phyloP scores from a whole-genome alignment of 768 basidiomycete genomes.

The Phanerodontia chrysosporium region DNA sequence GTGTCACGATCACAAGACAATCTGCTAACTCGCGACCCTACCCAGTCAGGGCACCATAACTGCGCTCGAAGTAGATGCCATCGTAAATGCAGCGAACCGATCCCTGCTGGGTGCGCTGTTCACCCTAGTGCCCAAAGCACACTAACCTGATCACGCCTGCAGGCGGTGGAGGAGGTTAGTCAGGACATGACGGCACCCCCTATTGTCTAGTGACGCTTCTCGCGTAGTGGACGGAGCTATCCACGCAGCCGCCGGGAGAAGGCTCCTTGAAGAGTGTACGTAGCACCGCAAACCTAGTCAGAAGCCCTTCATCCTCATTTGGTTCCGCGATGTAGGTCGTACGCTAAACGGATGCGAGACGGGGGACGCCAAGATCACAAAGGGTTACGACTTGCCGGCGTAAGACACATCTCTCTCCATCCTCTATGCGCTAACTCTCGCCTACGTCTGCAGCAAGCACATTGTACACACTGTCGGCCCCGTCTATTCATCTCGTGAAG shows the following conservation, averaged over 20 bases:
- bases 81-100: conserved; percentile 82
- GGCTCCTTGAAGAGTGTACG: conserved; percentile 67
- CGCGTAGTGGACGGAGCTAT: conserved; percentile 76
- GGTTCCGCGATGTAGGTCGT: conserved; percentile 40
- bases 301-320: background rate
- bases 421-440: background rate
- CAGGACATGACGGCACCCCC: background rate
- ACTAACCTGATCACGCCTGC: conserved; percentile 3
- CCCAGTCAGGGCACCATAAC: conserved; percentile 79
- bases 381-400: conserved; percentile 74
- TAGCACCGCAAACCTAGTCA: background rate
- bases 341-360: conserved; percentile 63
- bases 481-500: conserved; percentile 43
- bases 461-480: conserved; percentile 85
- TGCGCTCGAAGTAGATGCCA: conserved; percentile 59
- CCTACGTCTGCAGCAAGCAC: conserved; percentile 44
- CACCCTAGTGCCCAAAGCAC: background rate
- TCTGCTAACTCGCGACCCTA: background rate
- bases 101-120: conserved; percentile 54
- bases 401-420: conserved; percentile 33
- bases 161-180: conserved; percentile 78
- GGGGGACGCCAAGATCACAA: conserved; percentile 77
- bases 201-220: conserved; percentile 2
- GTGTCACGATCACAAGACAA: background rate
- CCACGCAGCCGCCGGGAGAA: conserved; percentile 66